Evolutionary conservation across 2,329 filamentous ascomycete species (phyloP), one percentile per base, ranked within the genome.

Genomic region (Shiraia bambusicola): DNA sequence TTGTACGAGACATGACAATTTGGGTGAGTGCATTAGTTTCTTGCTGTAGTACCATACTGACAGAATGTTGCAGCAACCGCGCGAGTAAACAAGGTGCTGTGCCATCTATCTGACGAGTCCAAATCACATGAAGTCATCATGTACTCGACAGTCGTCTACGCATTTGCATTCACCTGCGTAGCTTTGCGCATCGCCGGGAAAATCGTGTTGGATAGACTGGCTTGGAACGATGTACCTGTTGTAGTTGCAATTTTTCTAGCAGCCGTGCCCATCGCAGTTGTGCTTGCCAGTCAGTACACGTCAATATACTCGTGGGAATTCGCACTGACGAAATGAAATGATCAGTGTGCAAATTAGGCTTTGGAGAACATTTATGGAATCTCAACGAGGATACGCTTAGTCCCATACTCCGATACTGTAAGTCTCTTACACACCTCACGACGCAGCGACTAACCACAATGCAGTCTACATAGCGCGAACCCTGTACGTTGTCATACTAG

Each of bases 291-390:
- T 61, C 49, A 2, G 55, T 45, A 11, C 12, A 10, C 19, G 5
- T 6, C n/a, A 8, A 16, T 12, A n/a, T 7, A 1, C 29, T 12
- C 12, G 6, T 7, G 3, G 25, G 5, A 27, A 1, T 10, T 19
- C 3, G n/a, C 8, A 13, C 37, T 59, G 2, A 1, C n/a, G 2
- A 22, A 3, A 1, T 14, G 2, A 22, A 4, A 4, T 22, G 19
- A 22, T 22, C 9, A 61, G 56, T 63, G 54, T 46, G 49, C 2
- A 22, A 42, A n/a, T 35, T 43, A 4, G 57, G 57, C 13, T 61
- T 63, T 33, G 59, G 59, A 4, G 34, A 55, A 13, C 59, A 63
- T 40, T 11, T 59, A 15, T 54, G 56, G 49, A 42, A 50, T 26
- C 41, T 54, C 10, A 7, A 49, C 27, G 39, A 34, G 10, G 51